Percentiles rank a stretch among this genome's conserved stretches.
Conservation (phyloP, 768 basidiomycete species). For the Lactarius sanguifluus region DNA sequence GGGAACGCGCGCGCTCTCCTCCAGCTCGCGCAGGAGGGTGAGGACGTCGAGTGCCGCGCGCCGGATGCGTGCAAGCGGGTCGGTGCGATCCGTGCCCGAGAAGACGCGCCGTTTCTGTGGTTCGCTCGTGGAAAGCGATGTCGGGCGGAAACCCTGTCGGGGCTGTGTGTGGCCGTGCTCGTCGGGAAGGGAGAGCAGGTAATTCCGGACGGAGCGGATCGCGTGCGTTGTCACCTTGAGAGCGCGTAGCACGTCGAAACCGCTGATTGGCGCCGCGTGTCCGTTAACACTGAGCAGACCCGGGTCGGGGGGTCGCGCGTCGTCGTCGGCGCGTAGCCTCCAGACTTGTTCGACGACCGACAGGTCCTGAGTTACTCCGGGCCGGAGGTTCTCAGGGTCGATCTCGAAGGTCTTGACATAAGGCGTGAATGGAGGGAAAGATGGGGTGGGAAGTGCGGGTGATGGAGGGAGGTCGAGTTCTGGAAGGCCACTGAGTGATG, state of each 20-base stretch:
- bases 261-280: conserved; percentile 9
- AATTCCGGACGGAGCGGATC: conserved; percentile 81
- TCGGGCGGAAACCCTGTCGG: conserved; percentile 52
- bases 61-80: no score
- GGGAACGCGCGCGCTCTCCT: conserved; percentile 37
- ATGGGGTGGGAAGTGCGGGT: conserved; percentile 48
- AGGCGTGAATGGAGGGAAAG: conserved; percentile 48
- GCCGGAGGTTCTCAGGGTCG: conserved; percentile 75
- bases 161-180: conserved; percentile 33
- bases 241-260: conserved; percentile 64
- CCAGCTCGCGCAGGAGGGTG: no score
- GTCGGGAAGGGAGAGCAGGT: conserved; percentile 49
- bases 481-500: conserved; percentile 44
- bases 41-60: no score
- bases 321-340: conserved; percentile 46
- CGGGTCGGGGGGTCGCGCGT: conserved; percentile 4
- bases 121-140: conserved; percentile 45
- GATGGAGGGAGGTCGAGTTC: conserved; percentile 71
- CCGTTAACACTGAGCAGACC: conserved; percentile 17
- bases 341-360: conserved; percentile 61
- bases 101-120: no score
- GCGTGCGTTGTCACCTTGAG: conserved; percentile 80
- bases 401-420: conserved; percentile 66
- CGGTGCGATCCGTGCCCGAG: no score
- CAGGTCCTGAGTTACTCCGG: conserved; percentile 76